Conservation (phyloP, 768 basidiomycete species). For the Calocera viscosa region DNA sequence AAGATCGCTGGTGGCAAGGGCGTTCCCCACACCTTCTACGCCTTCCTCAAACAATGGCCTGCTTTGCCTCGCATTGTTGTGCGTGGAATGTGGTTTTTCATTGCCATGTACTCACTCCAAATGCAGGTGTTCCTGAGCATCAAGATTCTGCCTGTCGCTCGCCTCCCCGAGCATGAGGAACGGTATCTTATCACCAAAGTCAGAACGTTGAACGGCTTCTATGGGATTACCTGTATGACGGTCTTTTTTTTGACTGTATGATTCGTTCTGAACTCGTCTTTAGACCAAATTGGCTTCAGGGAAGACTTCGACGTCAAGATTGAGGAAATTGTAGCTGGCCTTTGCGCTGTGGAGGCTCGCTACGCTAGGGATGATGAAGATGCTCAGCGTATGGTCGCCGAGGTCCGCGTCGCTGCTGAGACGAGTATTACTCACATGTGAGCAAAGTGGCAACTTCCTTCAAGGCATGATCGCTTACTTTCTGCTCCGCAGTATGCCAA, state of each 20-base stretch:
- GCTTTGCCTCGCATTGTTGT: constrained; percentile 55
- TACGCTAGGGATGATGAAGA: constrained; percentile 25
- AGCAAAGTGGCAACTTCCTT: too few species aligned
- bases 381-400: constrained; percentile 26
- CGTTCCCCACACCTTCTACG: constrained; percentile 54
- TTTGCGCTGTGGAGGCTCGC: constrained; percentile 39
- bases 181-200: constrained; percentile 49
- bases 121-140: constrained; percentile 51
- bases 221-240: constrained; percentile 42
- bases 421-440: constrained; percentile 46
- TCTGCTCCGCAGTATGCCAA: constrained; percentile 44
- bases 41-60: constrained; percentile 54
- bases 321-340: constrained; percentile 16
- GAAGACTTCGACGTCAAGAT: constrained; percentile 44
- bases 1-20: constrained; percentile 42
- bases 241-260: neutral
- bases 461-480: too few species aligned
- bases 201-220: constrained; percentile 46
- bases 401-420: constrained; percentile 33
- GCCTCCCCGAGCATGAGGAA: constrained; percentile 35
- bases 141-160: constrained; percentile 38
- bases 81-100: constrained; percentile 20
- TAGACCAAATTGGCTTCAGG: constrained; percentile 40
- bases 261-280: neutral
- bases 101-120: neutral